A percentile compares a stretch with the other conserved stretches of the same genome.
Conservation (phyloP, 495 filamentous ascomycete genomes). For the Neurospora sp. region DNA sequence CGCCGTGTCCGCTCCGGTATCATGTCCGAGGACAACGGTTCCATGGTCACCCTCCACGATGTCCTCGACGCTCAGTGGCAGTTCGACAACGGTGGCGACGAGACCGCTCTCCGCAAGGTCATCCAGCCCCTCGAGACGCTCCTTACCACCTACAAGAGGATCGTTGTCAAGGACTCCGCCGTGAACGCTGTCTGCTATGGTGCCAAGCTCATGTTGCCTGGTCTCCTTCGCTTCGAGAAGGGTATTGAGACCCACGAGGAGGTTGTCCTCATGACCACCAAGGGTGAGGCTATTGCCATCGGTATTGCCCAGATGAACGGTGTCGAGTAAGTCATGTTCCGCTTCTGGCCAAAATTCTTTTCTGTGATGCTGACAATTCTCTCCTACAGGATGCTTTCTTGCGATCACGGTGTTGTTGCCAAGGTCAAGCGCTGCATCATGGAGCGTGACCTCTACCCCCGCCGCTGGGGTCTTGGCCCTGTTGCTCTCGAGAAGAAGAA, state of each 20-base stretch:
- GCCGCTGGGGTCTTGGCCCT: constrained; percentile 89
- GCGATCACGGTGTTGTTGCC: constrained; percentile 92
- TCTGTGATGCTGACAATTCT: too few species aligned
- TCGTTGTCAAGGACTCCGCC: constrained; percentile 93
- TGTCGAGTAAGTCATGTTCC: constrained; percentile 13
- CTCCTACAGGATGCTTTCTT: constrained; percentile 52
- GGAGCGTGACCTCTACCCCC: constrained; percentile 94
- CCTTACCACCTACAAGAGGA: constrained; percentile 82
- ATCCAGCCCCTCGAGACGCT: constrained; percentile 86
- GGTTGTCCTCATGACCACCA: constrained; percentile 94
- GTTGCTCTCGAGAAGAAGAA: constrained; percentile 95
- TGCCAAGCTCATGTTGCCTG: constrained; percentile 95
- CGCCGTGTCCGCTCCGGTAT: constrained; percentile 86
- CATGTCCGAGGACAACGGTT: constrained; percentile 72
- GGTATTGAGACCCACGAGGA: constrained; percentile 49
- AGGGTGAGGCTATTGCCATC: constrained; percentile 94
- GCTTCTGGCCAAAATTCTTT: too few species aligned
- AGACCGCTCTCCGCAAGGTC: constrained; percentile 75
- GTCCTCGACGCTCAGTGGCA: constrained; percentile 91
- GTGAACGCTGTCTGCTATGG: constrained; percentile 97
- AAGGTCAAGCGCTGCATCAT: constrained; percentile 97
- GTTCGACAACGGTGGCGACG: constrained; percentile 83
- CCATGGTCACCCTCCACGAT: constrained; percentile 89
- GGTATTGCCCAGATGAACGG: constrained; percentile 79
- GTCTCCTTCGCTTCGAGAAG: constrained; percentile 79